Evolutionary conservation across 179 eudicot species (phyloP).

Genomic region (Beta lomatogona): DNA sequence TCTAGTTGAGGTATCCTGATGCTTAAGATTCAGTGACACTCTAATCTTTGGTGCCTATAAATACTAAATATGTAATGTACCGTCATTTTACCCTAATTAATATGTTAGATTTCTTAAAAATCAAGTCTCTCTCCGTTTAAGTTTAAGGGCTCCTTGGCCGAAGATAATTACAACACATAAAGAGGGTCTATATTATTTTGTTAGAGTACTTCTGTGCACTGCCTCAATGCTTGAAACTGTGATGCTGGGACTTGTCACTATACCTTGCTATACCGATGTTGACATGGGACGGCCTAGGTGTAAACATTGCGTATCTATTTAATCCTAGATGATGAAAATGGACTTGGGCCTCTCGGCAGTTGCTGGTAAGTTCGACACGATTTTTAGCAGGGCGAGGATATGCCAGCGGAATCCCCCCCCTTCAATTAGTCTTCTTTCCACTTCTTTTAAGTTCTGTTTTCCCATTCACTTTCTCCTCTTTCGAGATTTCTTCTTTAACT

Average conservation of each 20-base stretch:
- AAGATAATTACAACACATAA: neutral
- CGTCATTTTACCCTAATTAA: neutral
- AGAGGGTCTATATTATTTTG: neutral
- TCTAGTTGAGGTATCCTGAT: neutral
- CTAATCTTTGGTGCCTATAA: neutral
- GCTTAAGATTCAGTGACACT: neutral
- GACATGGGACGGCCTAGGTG: neutral
- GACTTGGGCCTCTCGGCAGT: neutral
- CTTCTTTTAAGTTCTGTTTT: neutral
- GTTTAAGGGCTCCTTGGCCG: neutral
- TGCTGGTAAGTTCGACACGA: neutral
- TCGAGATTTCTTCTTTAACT: neutral
- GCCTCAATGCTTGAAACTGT: neutral
- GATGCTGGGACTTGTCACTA: neutral
- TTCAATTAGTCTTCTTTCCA: neutral
- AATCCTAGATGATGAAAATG: neutral
- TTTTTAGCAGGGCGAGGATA: neutral
- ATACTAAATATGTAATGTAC: neutral
- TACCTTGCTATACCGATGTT: neutral
- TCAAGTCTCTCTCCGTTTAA: neutral
- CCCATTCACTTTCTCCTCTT: neutral
- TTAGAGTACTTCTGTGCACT: neutral
- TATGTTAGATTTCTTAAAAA: neutral
- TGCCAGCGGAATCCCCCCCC: neutral
- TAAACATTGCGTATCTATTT: neutral